Evolutionary conservation across 2,329 filamentous ascomycete species (phyloP).

Genomic region (Aspergillus sp.): DNA sequence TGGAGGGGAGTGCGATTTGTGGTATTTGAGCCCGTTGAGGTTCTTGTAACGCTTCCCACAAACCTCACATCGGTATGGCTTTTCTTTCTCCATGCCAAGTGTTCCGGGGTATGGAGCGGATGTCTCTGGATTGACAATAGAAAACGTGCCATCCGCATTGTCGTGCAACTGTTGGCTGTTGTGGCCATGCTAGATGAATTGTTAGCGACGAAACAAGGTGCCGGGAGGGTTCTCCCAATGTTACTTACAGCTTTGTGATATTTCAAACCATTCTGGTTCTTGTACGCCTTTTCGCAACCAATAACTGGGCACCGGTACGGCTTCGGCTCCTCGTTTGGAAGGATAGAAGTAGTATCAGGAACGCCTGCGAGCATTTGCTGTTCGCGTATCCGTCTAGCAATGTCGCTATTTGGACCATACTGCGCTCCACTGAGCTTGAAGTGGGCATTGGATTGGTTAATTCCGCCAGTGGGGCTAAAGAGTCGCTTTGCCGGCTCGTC

Average conservation of each 20-base stretch:
- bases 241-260: conserved; percentile 70
- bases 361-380: conserved; percentile 62
- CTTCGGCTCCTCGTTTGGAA: conserved; percentile 84
- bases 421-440: conserved; percentile 75
- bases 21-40: conserved; percentile 95
- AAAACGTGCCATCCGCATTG: conserved; percentile 95
- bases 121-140: conserved; percentile 95
- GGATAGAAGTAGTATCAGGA: conserved; percentile 46
- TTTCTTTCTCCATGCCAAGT: conserved; percentile 99
- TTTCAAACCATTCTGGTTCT: conserved; percentile 98
- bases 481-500: conserved; percentile 93
- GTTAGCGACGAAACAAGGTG: conserved; percentile 4
- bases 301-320: conserved; percentile 98
- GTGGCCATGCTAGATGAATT: conserved; percentile 69
- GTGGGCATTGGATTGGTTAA: conserved; percentile 66
- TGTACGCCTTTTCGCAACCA: conserved; percentile 98
- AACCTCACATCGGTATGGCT: conserved; percentile 94
- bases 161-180: conserved; percentile 96
- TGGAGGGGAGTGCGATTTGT: conserved; percentile 79
- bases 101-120: conserved; percentile 93
- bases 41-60: conserved; percentile 99
- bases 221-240: neutral
- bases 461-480: conserved; percentile 78
- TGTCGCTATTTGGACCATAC: conserved; percentile 73
- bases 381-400: conserved; percentile 65